Conservation (phyloP, 331 rosid species). For the Stylosanthes scabra region DNA sequence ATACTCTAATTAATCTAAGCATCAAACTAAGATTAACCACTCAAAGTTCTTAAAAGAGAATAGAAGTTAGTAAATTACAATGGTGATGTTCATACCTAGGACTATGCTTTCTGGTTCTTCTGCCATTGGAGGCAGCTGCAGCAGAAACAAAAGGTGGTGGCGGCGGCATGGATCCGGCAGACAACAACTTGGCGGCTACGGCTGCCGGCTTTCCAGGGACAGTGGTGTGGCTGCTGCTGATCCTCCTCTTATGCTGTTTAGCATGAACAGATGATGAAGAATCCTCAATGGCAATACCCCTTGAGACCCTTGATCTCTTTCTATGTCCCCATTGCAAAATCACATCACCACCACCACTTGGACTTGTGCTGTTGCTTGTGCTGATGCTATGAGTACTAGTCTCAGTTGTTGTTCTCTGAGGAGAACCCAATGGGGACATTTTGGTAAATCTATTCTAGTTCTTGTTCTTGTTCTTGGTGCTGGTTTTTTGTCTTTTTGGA, state of each 20-base stretch:
- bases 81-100: slow-evolving; percentile 50
- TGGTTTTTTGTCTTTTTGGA: slow-evolving; percentile 20
- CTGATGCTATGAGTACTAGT: slow-evolving; percentile 42
- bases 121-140: slow-evolving; percentile 50
- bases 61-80: neutral
- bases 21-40: neutral
- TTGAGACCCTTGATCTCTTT: slow-evolving; percentile 63
- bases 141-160: slow-evolving; percentile 47
- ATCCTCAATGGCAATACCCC: slow-evolving; percentile 61
- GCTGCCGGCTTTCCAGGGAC: slow-evolving; percentile 4
- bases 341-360: slow-evolving; percentile 61
- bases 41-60: neutral
- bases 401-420: slow-evolving; percentile 43
- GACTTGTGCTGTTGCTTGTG: slow-evolving; percentile 48
- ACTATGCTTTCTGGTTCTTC: slow-evolving; percentile 58
- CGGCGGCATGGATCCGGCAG: slow-evolving; percentile 54
- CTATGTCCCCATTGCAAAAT: slow-evolving; percentile 74
- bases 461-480: neutral
- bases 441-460: neutral
- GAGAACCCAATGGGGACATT: slow-evolving; percentile 44
- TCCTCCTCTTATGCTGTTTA: slow-evolving; percentile 53
- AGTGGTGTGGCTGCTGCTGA: slow-evolving; percentile 1
- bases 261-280: slow-evolving; percentile 58
- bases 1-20: slow-evolving; percentile 1
- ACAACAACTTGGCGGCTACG: slow-evolving; percentile 33